Percentiles rank a stretch among this genome's conserved stretches.
phyloP scores from a whole-genome alignment of 805 yeast genomes.

The Saturnispora quitensis region DNA sequence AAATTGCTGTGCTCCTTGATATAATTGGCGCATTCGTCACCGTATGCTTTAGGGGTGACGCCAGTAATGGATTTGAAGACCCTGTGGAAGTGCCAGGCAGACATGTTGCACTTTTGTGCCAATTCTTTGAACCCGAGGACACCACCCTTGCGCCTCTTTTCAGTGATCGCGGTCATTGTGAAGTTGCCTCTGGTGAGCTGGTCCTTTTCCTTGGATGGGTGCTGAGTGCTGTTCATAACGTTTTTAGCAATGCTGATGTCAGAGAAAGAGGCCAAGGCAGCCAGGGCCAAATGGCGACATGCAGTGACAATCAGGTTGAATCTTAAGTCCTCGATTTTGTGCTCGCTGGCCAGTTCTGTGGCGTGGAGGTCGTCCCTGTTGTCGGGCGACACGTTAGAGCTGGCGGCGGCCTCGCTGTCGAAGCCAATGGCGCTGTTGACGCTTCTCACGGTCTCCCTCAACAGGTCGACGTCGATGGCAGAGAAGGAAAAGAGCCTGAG shows the following conservation, averaged over 20 bases:
- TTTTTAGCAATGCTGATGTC: conserved; percentile 8
- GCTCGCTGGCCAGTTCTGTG: neutral
- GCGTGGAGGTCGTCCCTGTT: neutral
- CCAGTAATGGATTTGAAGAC: conserved; percentile 83
- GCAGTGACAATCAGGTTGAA: conserved; percentile 64
- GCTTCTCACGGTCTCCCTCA: conserved; percentile 40
- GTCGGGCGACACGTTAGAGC: neutral
- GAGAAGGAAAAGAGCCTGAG: conserved; percentile 25
- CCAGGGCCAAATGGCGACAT: conserved; percentile 74
- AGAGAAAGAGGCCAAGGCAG: conserved; percentile 37
- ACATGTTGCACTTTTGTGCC: conserved; percentile 72
- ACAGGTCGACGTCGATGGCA: conserved; percentile 36
- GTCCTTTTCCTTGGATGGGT: neutral
- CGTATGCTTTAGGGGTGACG: conserved; percentile 80
- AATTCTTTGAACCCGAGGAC: conserved; percentile 78
- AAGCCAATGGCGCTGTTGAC: conserved; percentile 55
- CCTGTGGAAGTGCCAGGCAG: conserved; percentile 92
- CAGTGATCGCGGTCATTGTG: conserved; percentile 11
- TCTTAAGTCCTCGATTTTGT: conserved; percentile 3
- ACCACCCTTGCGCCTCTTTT: conserved; percentile 54
- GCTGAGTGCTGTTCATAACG: neutral
- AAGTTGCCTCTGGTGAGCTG: conserved; percentile 4
- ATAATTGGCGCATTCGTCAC: conserved; percentile 69
- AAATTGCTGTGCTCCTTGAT: conserved; percentile 29
- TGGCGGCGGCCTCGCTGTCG: neutral